Evolutionary conservation across 805 yeast genomes (phyloP).

Genomic region (Yarrowia phangngaensis): DNA sequence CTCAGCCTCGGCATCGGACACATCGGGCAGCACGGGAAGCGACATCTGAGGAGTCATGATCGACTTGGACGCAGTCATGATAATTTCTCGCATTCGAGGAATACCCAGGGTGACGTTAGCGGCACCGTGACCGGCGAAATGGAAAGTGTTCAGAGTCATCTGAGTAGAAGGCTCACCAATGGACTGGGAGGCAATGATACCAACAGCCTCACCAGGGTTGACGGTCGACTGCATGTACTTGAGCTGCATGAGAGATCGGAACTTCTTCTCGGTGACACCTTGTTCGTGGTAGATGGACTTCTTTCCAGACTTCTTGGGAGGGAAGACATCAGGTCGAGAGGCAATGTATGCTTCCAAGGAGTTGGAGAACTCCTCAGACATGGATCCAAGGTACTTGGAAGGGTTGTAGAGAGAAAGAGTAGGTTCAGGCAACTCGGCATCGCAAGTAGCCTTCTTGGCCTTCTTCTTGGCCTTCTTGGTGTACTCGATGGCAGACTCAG

Average conservation of each 20-base stretch:
- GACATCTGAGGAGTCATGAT: slow-evolving; percentile 99
- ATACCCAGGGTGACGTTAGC: slow-evolving; percentile 99
- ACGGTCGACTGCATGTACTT: slow-evolving; percentile 95
- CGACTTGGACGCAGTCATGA: slow-evolving; percentile 95
- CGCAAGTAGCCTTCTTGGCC: slow-evolving; percentile 50
- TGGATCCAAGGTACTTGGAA: slow-evolving; percentile 85
- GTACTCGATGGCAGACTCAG: slow-evolving; percentile 75
- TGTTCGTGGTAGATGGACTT: slow-evolving; percentile 37
- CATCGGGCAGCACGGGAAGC: slow-evolving; percentile 75
- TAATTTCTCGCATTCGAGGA: slow-evolving; percentile 99
- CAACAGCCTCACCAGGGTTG: slow-evolving; percentile 97
- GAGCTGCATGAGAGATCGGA: slow-evolving; percentile 94
- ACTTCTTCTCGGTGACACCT: slow-evolving; percentile 69
- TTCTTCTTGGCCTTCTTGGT: slow-evolving; percentile 76
- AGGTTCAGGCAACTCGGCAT: slow-evolving; percentile 63
- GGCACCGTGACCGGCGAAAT: slow-evolving; percentile 99
- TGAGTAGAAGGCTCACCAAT: slow-evolving; percentile 99
- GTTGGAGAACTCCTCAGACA: slow-evolving; percentile 81
- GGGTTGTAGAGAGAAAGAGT: slow-evolving; percentile 83
- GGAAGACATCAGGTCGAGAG: slow-evolving; percentile 53
- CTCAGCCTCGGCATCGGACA: slow-evolving; percentile 82
- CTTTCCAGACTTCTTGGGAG: slow-evolving; percentile 41
- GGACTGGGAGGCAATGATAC: slow-evolving; percentile 96
- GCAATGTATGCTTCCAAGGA: slow-evolving; percentile 69
- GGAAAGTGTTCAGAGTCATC: slow-evolving; percentile 96